Conservation (phyloP, 2,329 filamentous ascomycete species). For the Elsinoe arachidis region DNA sequence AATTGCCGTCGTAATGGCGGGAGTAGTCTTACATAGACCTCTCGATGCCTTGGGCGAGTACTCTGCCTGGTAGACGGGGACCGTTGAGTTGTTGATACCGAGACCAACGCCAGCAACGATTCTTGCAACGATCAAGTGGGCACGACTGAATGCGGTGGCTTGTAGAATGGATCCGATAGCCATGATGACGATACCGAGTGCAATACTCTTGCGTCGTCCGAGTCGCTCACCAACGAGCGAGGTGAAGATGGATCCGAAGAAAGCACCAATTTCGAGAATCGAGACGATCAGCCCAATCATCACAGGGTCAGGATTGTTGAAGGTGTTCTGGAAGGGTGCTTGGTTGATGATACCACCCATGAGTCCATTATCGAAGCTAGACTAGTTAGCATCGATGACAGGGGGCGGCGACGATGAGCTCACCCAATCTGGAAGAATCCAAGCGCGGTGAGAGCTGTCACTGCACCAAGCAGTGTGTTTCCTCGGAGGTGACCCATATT, state of each 20-base stretch:
- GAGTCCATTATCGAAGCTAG: conserved; percentile 17
- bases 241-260: conserved; percentile 33
- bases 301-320: conserved; percentile 20
- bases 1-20: too few relatives aligned
- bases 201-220: conserved; percentile 37
- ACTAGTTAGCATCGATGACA: conserved; percentile 8
- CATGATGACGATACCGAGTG: conserved; percentile 37
- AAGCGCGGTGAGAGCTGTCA: conserved; percentile 38
- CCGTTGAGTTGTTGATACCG: conserved; percentile 39
- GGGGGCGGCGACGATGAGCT: conserved; percentile 34
- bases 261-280: conserved; percentile 40
- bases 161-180: conserved; percentile 23
- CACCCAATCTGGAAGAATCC: conserved; percentile 43
- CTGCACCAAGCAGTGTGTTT: conserved; percentile 33
- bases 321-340: conserved; percentile 34
- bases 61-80: conserved; percentile 39
- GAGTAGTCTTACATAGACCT: conserved; percentile 26
- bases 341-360: conserved; percentile 31
- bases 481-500: conserved; percentile 26
- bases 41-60: conserved; percentile 26
- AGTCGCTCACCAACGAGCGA: conserved; percentile 37
- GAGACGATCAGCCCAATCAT: conserved; percentile 41
- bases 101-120: conserved; percentile 25
- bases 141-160: conserved; percentile 18
- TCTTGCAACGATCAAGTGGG: conserved; percentile 21